Conservation (phyloP, 169 alveolate species). For the Eimeria falciformis region DNA sequence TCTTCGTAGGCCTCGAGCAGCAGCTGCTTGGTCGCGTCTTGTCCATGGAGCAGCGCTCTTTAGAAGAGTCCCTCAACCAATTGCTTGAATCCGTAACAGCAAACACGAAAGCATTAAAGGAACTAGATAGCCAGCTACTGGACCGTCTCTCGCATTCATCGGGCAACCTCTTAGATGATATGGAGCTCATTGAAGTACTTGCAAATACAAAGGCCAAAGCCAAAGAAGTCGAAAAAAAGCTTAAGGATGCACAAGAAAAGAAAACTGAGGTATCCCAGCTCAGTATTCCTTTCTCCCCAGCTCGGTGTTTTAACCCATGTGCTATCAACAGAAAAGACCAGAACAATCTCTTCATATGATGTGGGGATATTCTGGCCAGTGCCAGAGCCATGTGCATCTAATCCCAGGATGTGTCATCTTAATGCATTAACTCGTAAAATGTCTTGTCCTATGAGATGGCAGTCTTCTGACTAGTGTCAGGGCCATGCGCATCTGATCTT, state of each 20-base stretch:
- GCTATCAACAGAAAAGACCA: no score
- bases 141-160: slow-evolving; percentile 94
- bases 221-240: slow-evolving; percentile 94
- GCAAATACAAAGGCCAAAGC: slow-evolving; percentile 94
- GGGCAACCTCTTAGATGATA: slow-evolving; percentile 96
- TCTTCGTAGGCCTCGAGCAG: slow-evolving; percentile 92
- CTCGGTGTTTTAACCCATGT: no score
- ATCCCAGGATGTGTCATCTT: no score
- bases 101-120: slow-evolving; percentile 93
- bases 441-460: no score
- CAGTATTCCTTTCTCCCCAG: no score
- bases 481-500: no score
- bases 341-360: no score
- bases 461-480: no score
- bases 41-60: slow-evolving; percentile 94
- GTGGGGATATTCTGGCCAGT: no score
- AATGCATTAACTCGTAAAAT: no score
- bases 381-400: no score
- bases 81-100: slow-evolving; percentile 84
- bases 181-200: slow-evolving; percentile 96
- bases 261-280: slow-evolving; percentile 75
- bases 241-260: slow-evolving; percentile 86
- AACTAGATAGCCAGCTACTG: slow-evolving; percentile 92
- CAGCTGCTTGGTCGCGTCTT: slow-evolving; percentile 97
- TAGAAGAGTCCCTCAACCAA: slow-evolving; percentile 91